A percentile compares a stretch with the other conserved stretches of the same genome.
Evolutionary conservation across 2,329 filamentous ascomycete genomes (phyloP).

Genomic region (Ophiostoma populinum): DNA sequence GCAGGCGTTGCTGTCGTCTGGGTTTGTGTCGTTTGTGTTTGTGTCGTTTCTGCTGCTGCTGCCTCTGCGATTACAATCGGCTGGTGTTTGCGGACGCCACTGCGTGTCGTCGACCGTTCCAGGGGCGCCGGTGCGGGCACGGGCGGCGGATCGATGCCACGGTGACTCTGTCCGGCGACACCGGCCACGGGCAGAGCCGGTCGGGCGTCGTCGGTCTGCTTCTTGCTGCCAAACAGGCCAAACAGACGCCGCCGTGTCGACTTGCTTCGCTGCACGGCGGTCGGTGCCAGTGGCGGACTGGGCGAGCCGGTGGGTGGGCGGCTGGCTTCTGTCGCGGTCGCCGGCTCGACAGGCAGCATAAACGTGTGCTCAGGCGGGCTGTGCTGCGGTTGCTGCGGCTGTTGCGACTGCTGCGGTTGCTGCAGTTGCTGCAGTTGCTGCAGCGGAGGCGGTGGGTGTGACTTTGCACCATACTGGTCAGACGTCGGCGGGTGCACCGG

Average conservation of each 20-base stretch:
- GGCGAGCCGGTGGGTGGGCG: background rate
- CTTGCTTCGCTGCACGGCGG: constrained; percentile 26
- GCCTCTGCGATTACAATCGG: constrained; percentile 20
- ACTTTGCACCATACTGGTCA: no score
- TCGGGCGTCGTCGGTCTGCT: constrained; percentile 16
- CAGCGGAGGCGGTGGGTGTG: constrained; percentile 5
- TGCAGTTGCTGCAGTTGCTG: constrained; percentile 6
- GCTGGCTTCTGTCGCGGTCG: background rate
- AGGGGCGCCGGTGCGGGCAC: background rate
- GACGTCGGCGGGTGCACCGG: constrained; percentile 30
- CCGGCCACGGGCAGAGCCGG: background rate
- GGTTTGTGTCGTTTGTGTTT: no score
- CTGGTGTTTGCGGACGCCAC: constrained; percentile 25
- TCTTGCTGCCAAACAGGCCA: constrained; percentile 30
- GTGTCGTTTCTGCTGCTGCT: constrained; percentile 1
- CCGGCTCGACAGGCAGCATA: no score
- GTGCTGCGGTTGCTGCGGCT: no score
- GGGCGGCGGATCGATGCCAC: background rate
- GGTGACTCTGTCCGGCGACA: no score
- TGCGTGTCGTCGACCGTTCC: constrained; percentile 16
- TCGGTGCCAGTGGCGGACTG: background rate
- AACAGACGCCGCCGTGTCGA: constrained; percentile 43
- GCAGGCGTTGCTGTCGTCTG: background rate
- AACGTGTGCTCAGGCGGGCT: constrained; percentile 1
- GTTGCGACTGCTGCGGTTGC: constrained; percentile 5